A percentile compares a stretch with the other conserved stretches of the same genome.
phyloP scores from a whole-genome alignment of 768 basidiomycete genomes.

The Boletus bicolor region DNA sequence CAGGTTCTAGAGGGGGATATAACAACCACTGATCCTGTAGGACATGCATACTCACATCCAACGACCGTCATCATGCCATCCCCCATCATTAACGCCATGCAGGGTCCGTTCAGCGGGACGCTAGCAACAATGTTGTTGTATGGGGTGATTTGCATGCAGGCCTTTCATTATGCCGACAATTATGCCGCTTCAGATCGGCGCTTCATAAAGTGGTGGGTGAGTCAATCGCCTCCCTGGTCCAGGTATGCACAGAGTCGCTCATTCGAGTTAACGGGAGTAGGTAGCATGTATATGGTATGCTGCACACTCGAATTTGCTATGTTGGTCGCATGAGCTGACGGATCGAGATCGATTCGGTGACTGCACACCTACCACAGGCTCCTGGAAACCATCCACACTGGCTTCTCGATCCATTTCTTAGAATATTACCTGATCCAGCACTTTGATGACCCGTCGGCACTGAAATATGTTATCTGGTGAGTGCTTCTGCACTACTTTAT shows the following conservation, averaged over 20 bases:
- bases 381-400: conserved; percentile 14
- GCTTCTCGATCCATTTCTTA: conserved; percentile 12
- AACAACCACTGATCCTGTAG: not conserved
- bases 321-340: too few relatives aligned
- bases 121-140: conserved; percentile 10
- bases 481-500: not conserved
- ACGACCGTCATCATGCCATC: conserved; percentile 3
- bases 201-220: conserved; percentile 13
- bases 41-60: not conserved
- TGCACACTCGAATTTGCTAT: too few relatives aligned
- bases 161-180: conserved; percentile 9
- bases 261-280: conserved; percentile 5
- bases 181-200: conserved; percentile 7
- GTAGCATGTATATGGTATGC: conserved; percentile 13
- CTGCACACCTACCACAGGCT: not conserved
- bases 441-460: not conserved
- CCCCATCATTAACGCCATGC: conserved; percentile 3
- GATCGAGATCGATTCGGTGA: not conserved
- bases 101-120: conserved; percentile 12
- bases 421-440: conserved; percentile 17
- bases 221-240: not conserved
- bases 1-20: not conserved
- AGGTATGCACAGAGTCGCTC: not conserved
- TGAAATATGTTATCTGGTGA: conserved; percentile 13
- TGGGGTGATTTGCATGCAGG: conserved; percentile 18